These are phyloP conservation scores for Breynia disticha DNA, from an alignment of 441 rosid genomes.

Conservation along the genomic window DNA sequence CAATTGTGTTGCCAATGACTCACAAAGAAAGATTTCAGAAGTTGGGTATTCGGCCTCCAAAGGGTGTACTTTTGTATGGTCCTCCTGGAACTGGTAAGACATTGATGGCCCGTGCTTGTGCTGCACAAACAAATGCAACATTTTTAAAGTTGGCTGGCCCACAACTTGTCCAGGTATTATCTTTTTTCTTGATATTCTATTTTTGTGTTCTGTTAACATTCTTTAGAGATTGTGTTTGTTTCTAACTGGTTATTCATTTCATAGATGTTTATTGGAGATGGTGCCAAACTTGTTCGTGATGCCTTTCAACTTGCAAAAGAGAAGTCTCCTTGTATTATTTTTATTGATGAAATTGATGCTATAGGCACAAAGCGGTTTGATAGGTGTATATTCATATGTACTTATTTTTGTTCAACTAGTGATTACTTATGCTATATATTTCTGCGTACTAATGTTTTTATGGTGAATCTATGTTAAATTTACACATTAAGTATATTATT, in stretches of 20 bases:
- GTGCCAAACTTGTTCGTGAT: constrained; percentile 99
- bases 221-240: background rate
- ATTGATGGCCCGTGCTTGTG: constrained; percentile 98
- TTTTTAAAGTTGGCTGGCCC: constrained; percentile 96
- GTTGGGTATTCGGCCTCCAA: constrained; percentile 80
- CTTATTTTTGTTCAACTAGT: background rate
- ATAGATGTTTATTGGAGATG: constrained; percentile 91
- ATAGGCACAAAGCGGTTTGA: constrained; percentile 96
- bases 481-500: too few species aligned
- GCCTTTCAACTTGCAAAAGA: constrained; percentile 99
- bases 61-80: constrained; percentile 89
- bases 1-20: constrained; percentile 95
- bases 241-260: too few species aligned
- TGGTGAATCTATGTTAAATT: too few species aligned
- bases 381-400: constrained; percentile 38
- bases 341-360: constrained; percentile 98
- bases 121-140: constrained; percentile 96
- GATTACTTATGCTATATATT: too few species aligned
- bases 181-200: background rate
- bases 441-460: too few species aligned
- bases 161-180: constrained; percentile 81
- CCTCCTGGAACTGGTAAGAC: constrained; percentile 99
- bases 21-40: constrained; percentile 88
- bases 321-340: constrained; percentile 95
- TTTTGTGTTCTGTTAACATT: background rate